A percentile compares a stretch with the other conserved stretches of the same genome.
phyloP scores from a whole-genome alignment of 2,329 filamentous ascomycete genomes.

The Fusarium sp. region DNA sequence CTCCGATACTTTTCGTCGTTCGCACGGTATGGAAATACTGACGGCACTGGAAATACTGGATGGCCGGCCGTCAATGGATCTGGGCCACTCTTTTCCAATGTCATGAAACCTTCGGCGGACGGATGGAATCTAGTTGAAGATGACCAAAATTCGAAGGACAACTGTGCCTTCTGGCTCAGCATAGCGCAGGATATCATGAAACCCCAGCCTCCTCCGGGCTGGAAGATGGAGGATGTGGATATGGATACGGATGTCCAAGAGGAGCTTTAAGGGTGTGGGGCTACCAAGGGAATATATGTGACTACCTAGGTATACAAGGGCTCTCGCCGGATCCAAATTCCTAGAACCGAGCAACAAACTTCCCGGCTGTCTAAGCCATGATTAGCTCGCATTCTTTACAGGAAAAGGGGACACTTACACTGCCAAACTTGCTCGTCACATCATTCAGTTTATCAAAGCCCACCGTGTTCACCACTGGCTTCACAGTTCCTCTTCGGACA shows the following conservation, averaged over 20 bases:
- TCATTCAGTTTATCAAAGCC: constrained; percentile 5
- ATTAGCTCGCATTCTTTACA: neutral
- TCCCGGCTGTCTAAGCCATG: constrained; percentile 1
- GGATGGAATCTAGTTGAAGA: neutral
- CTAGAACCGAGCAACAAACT: constrained; percentile 10
- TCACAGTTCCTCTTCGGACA: constrained; percentile 42
- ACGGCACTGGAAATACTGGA: neutral
- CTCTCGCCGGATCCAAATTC: neutral
- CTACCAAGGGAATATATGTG: neutral
- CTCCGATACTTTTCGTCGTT: neutral
- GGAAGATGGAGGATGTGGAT: neutral
- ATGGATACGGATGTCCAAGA: neutral
- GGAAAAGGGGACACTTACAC: neutral
- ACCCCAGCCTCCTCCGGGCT: neutral
- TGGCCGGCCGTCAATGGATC: neutral
- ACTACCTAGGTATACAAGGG: neutral
- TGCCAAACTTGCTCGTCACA: neutral
- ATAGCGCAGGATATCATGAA: neutral
- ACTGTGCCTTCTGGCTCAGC: neutral
- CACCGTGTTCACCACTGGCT: constrained; percentile 6
- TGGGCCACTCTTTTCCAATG: neutral
- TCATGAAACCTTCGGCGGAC: neutral
- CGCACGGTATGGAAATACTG: neutral
- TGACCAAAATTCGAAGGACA: neutral
- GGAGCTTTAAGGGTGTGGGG: neutral